These are phyloP conservation scores for Corchorus olitorius DNA, from an alignment of 345 rosid species.

Conservation along the genomic window DNA sequence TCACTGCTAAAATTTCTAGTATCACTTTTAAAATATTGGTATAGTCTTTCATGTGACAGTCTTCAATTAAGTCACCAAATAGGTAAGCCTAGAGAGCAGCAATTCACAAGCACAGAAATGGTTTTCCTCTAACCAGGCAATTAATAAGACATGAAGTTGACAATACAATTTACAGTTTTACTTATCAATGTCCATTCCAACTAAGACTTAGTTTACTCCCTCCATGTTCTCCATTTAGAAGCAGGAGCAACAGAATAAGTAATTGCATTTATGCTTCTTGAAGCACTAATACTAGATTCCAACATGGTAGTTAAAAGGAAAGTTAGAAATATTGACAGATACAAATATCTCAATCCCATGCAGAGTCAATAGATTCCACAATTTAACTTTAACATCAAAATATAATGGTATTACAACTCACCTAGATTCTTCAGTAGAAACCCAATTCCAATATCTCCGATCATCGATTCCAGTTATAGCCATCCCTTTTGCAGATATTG, in stretches of 20 bases:
- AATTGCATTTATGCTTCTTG: conserved; percentile 7
- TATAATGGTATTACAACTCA: conserved; percentile 21
- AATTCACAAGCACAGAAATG: conserved; percentile 1
- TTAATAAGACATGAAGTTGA: neutral
- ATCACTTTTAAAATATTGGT: neutral
- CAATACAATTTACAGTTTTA: neutral
- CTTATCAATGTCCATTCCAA: neutral
- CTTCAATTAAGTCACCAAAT: conserved; percentile 5
- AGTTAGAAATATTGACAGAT: conserved; percentile 7
- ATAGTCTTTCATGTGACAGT: neutral
- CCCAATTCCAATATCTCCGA: conserved; percentile 95
- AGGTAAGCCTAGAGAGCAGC: neutral
- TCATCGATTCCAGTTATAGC: conserved; percentile 93
- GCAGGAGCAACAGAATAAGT: neutral
- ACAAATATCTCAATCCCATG: neutral
- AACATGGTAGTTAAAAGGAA: neutral
- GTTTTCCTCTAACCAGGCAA: conserved; percentile 2
- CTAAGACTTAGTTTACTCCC: neutral
- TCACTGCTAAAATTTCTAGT: too few species aligned
- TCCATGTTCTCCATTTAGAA: neutral
- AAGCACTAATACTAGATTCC: neutral
- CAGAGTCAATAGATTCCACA: conserved; percentile 12
- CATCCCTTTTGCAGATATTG: conserved; percentile 87
- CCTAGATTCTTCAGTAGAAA: conserved; percentile 95
- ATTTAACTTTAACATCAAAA: neutral